Base-by-base conservation (phyloP, 139 green algal species). In the Closterium sp. region DNA sequence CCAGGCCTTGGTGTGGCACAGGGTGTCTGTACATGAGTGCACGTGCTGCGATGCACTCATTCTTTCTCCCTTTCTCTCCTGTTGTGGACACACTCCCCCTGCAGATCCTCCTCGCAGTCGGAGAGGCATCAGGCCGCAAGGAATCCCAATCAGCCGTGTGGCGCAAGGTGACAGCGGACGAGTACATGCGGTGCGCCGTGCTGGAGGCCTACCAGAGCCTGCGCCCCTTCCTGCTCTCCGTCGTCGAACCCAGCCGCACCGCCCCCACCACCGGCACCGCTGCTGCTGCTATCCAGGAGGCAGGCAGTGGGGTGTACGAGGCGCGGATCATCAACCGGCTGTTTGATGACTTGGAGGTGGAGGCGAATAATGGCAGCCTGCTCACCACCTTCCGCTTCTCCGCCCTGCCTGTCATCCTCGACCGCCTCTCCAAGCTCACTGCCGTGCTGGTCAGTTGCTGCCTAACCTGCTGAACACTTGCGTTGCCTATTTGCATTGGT, bases 131-230 rank as follows among this genome's bases (percentile, higher is more conserved):
- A 42, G 86, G 27, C n/a, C 31, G 92, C 32, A 79, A 86, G 32
- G 28, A 34, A 3, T 32, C 21, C 10, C 87, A 93, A 32, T 4
- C 21, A 19, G 11, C 21, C 19, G 31, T 94, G 86, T 91, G 86
- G 86, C 22, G 31, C n/a, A 42, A 88, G 28, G 21, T 94, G 73
- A 34, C 24, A 2, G 29, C 9, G 10, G 45, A 94, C 50, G 91
- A 94, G 42, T 88, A 92, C 91, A 86, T 91, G 91, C 91, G 86
- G 28, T 50, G 42, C 88, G 91, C 91, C 9, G 91, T 90, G 29
- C 27, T 90, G 22, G 91, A 94, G 87, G 79, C 73, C 11, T 94
- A 94, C 88, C 31, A 91, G 31, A 38, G 88, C 22, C 32, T 91
- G 24, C 34, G n/a, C 17, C 29, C 17, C 62, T 62, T 94, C 29